phyloP scores from a whole-genome alignment of 1,284 basidiomycete genomes.

The Pascua guehoae region DNA sequence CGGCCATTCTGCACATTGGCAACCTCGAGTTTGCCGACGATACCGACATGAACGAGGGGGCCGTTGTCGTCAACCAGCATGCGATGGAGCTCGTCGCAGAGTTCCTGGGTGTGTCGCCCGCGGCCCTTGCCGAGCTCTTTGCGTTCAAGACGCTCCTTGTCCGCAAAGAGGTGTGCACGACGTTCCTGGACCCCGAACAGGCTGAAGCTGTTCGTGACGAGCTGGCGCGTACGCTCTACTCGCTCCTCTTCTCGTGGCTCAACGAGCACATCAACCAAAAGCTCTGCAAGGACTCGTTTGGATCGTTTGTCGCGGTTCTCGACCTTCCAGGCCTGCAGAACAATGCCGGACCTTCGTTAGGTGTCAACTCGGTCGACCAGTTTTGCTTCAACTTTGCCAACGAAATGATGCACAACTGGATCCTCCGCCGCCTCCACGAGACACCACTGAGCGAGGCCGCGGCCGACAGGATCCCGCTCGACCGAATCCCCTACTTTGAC shows the following conservation, averaged over 20 bases:
- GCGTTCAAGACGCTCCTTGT: constrained; percentile 90
- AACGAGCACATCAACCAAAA: constrained; percentile 95
- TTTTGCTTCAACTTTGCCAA: constrained; percentile 96
- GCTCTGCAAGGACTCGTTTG: constrained; percentile 84
- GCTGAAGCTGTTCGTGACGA: constrained; percentile 90
- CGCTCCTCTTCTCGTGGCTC: constrained; percentile 91
- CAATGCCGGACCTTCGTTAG: constrained; percentile 60
- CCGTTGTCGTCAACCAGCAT: constrained; percentile 77
- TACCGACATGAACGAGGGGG: constrained; percentile 74
- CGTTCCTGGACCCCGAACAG: constrained; percentile 90
- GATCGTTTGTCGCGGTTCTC: constrained; percentile 89
- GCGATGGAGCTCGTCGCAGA: constrained; percentile 77
- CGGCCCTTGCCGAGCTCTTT: constrained; percentile 74
- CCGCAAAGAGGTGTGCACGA: constrained; percentile 90
- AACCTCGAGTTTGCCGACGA: constrained; percentile 92
- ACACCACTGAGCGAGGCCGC: constrained; percentile 73
- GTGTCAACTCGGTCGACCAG: constrained; percentile 88
- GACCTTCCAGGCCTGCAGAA: constrained; percentile 94
- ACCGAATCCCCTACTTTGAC: constrained; percentile 69
- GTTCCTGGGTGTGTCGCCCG: constrained; percentile 77
- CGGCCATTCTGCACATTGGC: constrained; percentile 91
- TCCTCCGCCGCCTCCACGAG: constrained; percentile 69
- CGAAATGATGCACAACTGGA: constrained; percentile 81
- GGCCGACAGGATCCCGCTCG: constrained; percentile 74
- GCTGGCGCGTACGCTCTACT: constrained; percentile 87